Base-by-base conservation (phyloP, 1,284 basidiomycete genomes). In the Fomes fomentarius region DNA sequence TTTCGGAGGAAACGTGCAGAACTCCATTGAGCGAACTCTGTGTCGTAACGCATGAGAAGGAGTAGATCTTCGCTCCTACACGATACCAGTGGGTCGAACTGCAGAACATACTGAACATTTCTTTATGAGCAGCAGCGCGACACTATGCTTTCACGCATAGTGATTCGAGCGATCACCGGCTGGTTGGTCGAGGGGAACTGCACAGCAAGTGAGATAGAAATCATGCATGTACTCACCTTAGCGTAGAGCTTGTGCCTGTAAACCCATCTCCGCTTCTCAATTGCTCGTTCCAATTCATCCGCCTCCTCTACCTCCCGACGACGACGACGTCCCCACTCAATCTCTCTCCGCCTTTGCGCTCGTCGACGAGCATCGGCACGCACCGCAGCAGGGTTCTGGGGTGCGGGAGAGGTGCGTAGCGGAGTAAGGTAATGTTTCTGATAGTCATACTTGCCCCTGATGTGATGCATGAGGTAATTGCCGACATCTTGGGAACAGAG, bases 361-460 rank as follows among this genome's bases (percentile, higher is more conserved):
- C 68, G 67, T 48, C 71, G 64, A 34, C 49, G 66, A 47, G 57
- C 61, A 57, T 49, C 57, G 52, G 59, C 66, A 25, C 59, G 70
- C 4, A 65, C 69, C 50, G 68, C 67, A 51, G 66, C 64, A 14
- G 67, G 64, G 30, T 65, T 61, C 33, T 71, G 71, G 9, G 76
- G 75, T 38, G 72, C 71, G 26, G 80, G 78, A 11, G 81, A 83
- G 28, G 72, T 74, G 11, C 80, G 81, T 41, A 89, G 69, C 14
- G 93, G 91, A 0, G 83, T 73, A 6, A 96, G 78, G 68, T 84
- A 89, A 71, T 91, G 85, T 70, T 94, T 92, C 65, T 88, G 82
- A 66, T 88, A 93, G 70, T 92, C 91, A 63, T 82, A 85, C 54
- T 83, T 81, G 8, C 88, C 89, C 55, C 89, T 81, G 52, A 91